These are phyloP conservation scores for Umbellularia californica DNA, from an alignment of 164 flowering plant genomes.

Conservation along the genomic window DNA sequence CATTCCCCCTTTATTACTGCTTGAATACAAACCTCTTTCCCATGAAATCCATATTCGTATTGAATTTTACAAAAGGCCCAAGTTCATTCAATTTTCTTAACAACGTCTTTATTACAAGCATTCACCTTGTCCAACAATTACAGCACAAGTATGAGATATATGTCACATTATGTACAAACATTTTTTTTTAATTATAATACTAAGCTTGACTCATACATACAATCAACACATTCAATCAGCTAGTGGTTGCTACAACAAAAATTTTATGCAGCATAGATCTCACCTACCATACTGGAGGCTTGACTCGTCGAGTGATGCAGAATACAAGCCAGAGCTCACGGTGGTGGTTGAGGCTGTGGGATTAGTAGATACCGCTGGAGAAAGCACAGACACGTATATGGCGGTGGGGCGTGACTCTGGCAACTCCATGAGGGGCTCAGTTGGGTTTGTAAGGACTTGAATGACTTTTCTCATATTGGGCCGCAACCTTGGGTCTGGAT, in stretches of 20 bases:
- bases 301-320: constrained; percentile 15
- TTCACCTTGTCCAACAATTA: background rate
- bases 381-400: constrained; percentile 24
- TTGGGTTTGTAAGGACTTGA: constrained; percentile 36
- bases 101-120: background rate
- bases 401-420: constrained; percentile 32
- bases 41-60: too few relatives aligned
- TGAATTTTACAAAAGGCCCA: too few relatives aligned
- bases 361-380: constrained; percentile 13
- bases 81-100: background rate
- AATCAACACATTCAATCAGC: background rate
- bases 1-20: too few relatives aligned
- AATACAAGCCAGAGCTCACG: constrained; percentile 8
- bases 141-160: background rate
- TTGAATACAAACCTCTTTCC: too few relatives aligned
- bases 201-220: background rate
- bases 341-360: constrained; percentile 10
- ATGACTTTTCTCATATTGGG: constrained; percentile 43
- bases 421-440: constrained; percentile 43
- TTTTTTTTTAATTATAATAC: too few relatives aligned
- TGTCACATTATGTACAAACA: background rate
- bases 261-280: background rate
- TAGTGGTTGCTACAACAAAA: background rate
- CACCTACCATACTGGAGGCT: constrained; percentile 14
- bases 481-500: constrained; percentile 35